Percentiles rank a stretch among this genome's conserved stretches.
These are phyloP conservation scores for Fusarium fracticaudum DNA, from an alignment of 2,329 filamentous ascomycete species.

Conservation along the genomic window DNA sequence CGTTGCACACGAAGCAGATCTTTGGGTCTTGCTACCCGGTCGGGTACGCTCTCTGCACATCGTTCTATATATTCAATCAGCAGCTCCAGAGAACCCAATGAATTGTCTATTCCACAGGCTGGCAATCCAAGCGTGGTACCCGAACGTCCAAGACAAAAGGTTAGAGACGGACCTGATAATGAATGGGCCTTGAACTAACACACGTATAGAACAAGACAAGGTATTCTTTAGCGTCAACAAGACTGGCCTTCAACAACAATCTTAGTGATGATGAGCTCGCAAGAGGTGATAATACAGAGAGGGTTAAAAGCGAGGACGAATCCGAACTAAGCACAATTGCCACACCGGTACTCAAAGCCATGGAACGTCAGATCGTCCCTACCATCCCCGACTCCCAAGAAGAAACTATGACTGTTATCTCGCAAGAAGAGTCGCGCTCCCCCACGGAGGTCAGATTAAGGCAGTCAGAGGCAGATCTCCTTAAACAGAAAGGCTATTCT, in stretches of 20 bases:
- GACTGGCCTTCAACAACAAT: accelerated
- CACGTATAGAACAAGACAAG: accelerated
- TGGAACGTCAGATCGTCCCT: accelerated
- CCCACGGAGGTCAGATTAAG: accelerated
- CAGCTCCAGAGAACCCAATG: neutral
- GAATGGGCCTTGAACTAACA: accelerated
- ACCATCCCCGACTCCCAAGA: accelerated
- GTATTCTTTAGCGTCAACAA: accelerated
- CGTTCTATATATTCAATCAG: neutral
- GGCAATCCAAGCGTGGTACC: accelerated
- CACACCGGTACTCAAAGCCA: accelerated
- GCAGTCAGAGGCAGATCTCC: neutral
- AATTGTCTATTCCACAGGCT: neutral
- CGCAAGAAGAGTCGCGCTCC: accelerated
- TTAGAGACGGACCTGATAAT: neutral
- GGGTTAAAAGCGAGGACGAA: neutral
- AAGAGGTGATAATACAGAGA: accelerated
- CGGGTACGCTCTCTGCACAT: accelerated
- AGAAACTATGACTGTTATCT: neutral
- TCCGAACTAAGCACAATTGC: neutral
- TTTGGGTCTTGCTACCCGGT: accelerated
- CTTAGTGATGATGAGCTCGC: neutral
- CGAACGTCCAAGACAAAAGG: neutral
- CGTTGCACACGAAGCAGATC: neutral
- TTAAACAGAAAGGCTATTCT: neutral